Evolutionary conservation across 2,329 filamentous ascomycete genomes (phyloP), one percentile per base, ranked within the genome.

Genomic region (Ambrosiella beaveri): DNA sequence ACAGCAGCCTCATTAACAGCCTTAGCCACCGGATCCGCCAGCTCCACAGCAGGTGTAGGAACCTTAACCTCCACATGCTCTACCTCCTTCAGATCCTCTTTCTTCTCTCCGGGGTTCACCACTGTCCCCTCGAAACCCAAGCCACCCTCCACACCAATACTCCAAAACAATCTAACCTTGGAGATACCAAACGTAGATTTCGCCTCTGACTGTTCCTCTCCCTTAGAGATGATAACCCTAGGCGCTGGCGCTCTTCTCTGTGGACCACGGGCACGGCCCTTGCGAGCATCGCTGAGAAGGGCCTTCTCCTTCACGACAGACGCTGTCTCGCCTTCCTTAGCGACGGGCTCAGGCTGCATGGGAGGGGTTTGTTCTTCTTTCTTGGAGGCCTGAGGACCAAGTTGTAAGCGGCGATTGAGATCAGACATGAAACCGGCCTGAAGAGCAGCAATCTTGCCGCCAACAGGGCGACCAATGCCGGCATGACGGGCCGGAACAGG

Each of bases 401-500:
- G 72, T 66, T 88, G 84, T 36, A 98, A 75, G 54, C 89, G 85
- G 65, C 88, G 90, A 70, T 97, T 95, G 47, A 98, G 74, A 66
- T 97, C 91, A 50, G 83, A 89, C 77, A 98, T 82, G 69, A 98
- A 97, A 2, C 87, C 88, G 41, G 87, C 87, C 70, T 95, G 89
- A 38, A 98, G 74, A 27, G 88, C 86, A 13, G 90, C 88, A 67
- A 98, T 94, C 73, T 97, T 97, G 65, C 82, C 80, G 8, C 87
- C 87, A 49, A 78, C 77, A 1, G 89, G 87, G 51, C 88, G 81
- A 38, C 63, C 68, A 13, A 53, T 54, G n/a, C 38, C 53, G 44
- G 13, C 19, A 45, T 59, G 57, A 19, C 57, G 57, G 12, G 83
- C 79, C 9, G 93, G 90, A 1, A 97, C 79, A 0, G 82, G 79